Conservation (phyloP, 1,284 basidiomycete genomes). For the Ceratobasidium papillatum region DNA sequence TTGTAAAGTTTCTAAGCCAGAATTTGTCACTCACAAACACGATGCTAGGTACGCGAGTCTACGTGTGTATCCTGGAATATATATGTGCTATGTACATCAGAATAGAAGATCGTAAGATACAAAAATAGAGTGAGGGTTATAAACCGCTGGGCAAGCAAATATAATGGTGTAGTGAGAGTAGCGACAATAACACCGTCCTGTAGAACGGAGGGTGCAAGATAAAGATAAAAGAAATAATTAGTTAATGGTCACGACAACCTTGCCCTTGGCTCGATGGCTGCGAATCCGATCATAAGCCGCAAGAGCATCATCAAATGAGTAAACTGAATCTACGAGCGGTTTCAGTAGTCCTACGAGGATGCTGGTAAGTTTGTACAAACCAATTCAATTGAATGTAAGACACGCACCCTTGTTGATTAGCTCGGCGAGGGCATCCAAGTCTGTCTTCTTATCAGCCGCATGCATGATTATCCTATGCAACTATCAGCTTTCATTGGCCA, state of each 20-base stretch:
- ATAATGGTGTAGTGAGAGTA: background rate
- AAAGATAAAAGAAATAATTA: background rate
- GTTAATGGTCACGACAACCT: slow-evolving; percentile 57
- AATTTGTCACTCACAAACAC: background rate
- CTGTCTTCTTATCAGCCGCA: slow-evolving; percentile 51
- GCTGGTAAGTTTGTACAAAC: slow-evolving; percentile 42
- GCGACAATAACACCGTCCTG: background rate
- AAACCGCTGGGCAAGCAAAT: background rate
- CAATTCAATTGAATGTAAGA: slow-evolving; percentile 9
- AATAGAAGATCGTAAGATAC: background rate
- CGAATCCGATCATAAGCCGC: slow-evolving; percentile 70
- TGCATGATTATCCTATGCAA: slow-evolving; percentile 47
- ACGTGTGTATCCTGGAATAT: background rate
- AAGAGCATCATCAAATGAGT: slow-evolving; percentile 63
- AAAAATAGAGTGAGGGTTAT: background rate
- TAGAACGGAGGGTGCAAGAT: background rate
- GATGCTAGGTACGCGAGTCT: background rate
- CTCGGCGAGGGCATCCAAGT: slow-evolving; percentile 54
- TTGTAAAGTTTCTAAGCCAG: background rate
- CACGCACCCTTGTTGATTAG: slow-evolving; percentile 58
- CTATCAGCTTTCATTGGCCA: slow-evolving; percentile 43
- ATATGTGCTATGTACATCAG: background rate
- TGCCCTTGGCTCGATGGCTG: slow-evolving; percentile 66
- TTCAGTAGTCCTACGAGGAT: slow-evolving; percentile 59
- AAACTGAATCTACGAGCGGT: slow-evolving; percentile 68